phyloP scores from a whole-genome alignment of 805 yeast species.

The Tetrapisispora arboricola region DNA sequence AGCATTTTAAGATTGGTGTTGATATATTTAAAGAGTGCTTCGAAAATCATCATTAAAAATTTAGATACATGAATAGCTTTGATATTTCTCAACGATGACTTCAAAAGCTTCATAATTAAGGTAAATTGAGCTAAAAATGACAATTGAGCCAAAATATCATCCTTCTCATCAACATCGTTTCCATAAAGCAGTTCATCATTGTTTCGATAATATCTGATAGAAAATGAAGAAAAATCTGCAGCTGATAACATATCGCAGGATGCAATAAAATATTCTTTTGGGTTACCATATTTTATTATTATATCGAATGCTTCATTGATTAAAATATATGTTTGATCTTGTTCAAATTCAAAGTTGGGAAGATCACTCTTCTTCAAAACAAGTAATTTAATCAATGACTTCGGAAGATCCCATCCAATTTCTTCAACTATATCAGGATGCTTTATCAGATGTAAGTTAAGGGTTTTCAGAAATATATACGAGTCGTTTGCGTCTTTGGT shows the following conservation, averaged over 20 bases:
- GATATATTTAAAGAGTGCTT: constrained; percentile 47
- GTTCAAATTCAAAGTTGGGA: neutral
- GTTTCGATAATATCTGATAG: neutral
- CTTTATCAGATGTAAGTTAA: constrained; percentile 35
- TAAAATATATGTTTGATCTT: neutral
- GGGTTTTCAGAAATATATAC: constrained; percentile 32
- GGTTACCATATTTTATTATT: constrained; percentile 44
- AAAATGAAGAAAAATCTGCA: constrained; percentile 2
- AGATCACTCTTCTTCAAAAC: constrained; percentile 9
- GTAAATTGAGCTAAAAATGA: neutral
- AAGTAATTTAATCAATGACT: constrained; percentile 45
- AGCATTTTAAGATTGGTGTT: constrained; percentile 31
- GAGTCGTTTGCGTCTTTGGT: constrained; percentile 36
- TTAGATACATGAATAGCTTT: constrained; percentile 68
- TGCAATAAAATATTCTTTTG: constrained; percentile 69
- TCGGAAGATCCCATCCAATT: constrained; percentile 88
- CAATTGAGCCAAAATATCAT: constrained; percentile 9
- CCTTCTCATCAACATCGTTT: constrained; percentile 4
- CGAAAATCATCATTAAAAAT: constrained; percentile 58
- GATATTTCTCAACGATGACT: constrained; percentile 38
- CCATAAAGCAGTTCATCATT: constrained; percentile 3
- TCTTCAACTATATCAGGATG: constrained; percentile 47
- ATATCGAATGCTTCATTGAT: neutral
- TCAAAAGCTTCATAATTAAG: constrained; percentile 34
- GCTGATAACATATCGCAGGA: constrained; percentile 50